A percentile compares a stretch with the other conserved stretches of the same genome.
Conservation (phyloP, 352 stramenopile species). For the Pythium aphanidermatum region DNA sequence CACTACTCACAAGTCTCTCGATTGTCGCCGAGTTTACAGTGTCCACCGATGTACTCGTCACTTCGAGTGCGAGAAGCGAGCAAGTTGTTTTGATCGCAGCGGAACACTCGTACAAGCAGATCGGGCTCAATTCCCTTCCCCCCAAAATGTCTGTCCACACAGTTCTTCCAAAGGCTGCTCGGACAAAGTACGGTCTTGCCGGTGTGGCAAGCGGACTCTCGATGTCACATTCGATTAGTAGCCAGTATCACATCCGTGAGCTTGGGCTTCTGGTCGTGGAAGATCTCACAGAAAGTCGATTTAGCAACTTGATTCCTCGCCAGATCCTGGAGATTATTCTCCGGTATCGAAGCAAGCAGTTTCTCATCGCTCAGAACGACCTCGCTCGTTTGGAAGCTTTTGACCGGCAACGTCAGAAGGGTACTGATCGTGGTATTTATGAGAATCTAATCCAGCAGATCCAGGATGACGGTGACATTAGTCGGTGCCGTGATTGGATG, state of each 20-base stretch:
- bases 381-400: conserved; percentile 71
- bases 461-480: conserved; percentile 79
- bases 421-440: conserved; percentile 76
- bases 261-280: conserved; percentile 75
- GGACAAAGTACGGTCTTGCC: conserved; percentile 56
- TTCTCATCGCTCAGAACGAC: conserved; percentile 69
- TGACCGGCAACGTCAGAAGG: conserved; percentile 71
- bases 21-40: conserved; percentile 77
- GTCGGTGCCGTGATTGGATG: conserved; percentile 83
- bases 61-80: conserved; percentile 53
- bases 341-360: conserved; percentile 63
- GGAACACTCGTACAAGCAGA: conserved; percentile 73
- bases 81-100: conserved; percentile 51
- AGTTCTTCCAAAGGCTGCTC: conserved; percentile 62
- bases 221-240: conserved; percentile 60
- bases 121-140: conserved; percentile 39
- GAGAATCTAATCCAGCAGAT: conserved; percentile 88
- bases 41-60: conserved; percentile 56
- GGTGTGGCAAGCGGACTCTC: conserved; percentile 46
- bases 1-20: conserved; percentile 22
- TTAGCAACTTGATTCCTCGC: conserved; percentile 77
- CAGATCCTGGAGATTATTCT: conserved; percentile 82
- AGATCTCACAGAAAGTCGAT: conserved; percentile 76
- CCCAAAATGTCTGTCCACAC: conserved; percentile 77
- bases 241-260: conserved; percentile 85